Percentiles rank a stretch among this genome's conserved stretches.
phyloP scores from a whole-genome alignment of 2,329 filamentous ascomycete species.

The Talaromyces sp. region DNA sequence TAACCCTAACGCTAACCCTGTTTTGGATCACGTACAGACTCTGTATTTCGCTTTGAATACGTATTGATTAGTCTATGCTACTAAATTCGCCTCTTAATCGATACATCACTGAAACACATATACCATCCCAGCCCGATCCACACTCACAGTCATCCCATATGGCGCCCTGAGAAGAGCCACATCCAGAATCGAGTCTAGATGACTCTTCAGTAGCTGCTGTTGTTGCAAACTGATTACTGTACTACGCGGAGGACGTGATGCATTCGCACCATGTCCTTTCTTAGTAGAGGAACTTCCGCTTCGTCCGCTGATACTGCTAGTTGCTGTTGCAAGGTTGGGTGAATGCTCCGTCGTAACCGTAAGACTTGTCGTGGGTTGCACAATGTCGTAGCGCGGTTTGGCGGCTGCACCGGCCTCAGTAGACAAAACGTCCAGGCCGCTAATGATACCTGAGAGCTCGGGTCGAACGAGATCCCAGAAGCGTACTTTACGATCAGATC shows the following conservation, averaged over 20 bases:
- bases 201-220: constrained; percentile 77
- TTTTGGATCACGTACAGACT: not conserved
- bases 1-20: not conserved
- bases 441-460: constrained; percentile 75
- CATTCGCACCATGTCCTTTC: constrained; percentile 37
- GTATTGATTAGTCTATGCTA: not conserved
- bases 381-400: constrained; percentile 67
- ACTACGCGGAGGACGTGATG: constrained; percentile 59
- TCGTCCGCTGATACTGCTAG: constrained; percentile 26
- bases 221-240: constrained; percentile 87
- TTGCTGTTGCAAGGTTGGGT: constrained; percentile 38
- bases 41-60: not conserved
- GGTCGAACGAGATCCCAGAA: constrained; percentile 86
- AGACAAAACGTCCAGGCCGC: constrained; percentile 63
- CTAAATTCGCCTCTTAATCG: not conserved
- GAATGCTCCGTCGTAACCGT: constrained; percentile 64
- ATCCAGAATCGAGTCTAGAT: constrained; percentile 83
- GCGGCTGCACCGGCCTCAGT: constrained; percentile 47
- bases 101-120: constrained; percentile 67
- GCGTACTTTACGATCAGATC: constrained; percentile 82
- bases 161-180: constrained; percentile 83
- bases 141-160: constrained; percentile 88
- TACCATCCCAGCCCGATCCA: constrained; percentile 81
- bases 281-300: constrained; percentile 28
- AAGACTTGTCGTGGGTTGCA: constrained; percentile 60